Evolutionary conservation across 2,329 filamentous ascomycete genomes (phyloP), one percentile per base, ranked within the genome.

Genomic region (Monilinia fructigena): DNA sequence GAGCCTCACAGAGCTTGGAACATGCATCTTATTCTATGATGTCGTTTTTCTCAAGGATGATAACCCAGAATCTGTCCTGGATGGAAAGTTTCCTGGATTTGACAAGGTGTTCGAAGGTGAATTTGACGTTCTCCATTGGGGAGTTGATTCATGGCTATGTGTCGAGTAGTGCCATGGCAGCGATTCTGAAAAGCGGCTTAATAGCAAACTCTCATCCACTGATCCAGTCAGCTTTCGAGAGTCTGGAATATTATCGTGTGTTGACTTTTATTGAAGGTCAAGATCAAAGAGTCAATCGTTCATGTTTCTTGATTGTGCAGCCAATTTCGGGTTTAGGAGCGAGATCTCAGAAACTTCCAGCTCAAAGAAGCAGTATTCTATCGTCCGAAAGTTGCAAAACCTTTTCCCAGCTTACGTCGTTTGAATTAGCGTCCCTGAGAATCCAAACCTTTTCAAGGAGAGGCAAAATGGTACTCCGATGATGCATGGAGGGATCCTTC

Each of bases 371-470:
- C 45, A 66, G 14, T 20, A 61, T 66, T 26, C 45, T 61, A 31
- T 66, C 55, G 2, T 47, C 20, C 14, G 47, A 53, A 53, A 61
- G 48, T 38, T 42, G 23, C n/a, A 66, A 35, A 8, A 48, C 20
- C 20, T 23, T 31, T 28, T 66, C 63, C 63, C 63, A 65, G 28
- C 63, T 65, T 20, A 65, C 26, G 20, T 61, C 18, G 20, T 66
- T 54, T n/a, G 6, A 45, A 31, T 20, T 62, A 12, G 50, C 71
- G 70, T 55, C 50, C 66, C 14, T 60, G 12, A 61, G 55, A 45
- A 20, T 63, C 73, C 74, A 75, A 28, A 74, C 64, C 14, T 71
- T 66, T 68, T 75, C 72, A 26, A 75, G 55, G 53, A 72, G 55
- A 35, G 72, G 70, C n/a, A 75, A 50, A 38, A 75, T 70, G 47